Base-by-base conservation (phyloP, 2,329 filamentous ascomycete species). In the Diaporthe amygdali region DNA sequence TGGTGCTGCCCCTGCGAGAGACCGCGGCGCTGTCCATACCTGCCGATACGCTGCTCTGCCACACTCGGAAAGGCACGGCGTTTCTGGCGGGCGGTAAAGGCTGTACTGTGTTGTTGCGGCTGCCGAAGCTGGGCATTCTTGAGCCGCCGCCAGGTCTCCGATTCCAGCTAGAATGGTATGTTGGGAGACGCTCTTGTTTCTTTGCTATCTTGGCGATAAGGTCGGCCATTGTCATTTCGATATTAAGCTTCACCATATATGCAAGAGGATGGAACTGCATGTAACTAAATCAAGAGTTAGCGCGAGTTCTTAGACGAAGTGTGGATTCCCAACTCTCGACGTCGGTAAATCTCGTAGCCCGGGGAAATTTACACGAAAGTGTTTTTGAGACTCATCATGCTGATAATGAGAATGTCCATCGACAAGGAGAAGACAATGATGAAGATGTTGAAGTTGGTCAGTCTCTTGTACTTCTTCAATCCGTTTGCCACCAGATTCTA, bases 141-240 rank as follows among this genome's bases (percentile, higher is more conserved):
- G 51, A 34, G 3, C 39, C 66, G 15, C 34, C 7, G 12, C 27
- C 37, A 3, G 30, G 32, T 34, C 51, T 39, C 15, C 25, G 52
- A 8, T 46, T 20, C 32, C 20, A 47, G 32, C 44, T 66, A 6
- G 63, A 37, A 27, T 59, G 34, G 41, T 59, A 41, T 2, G 66
- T 68, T 14, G 66, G 51, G 12, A 68, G 27, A 27, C 39, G 66
- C 37, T 63, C 56, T 46, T 46, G 54, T 49, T 68, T 56, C 66
- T 59, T 68, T 12, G 52, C 66, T 25, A 81, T 74, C 69, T 78
- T 79, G 41, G 73, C 81, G 74, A 85, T 85, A n/a, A 86, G 80
- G 70, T 83, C 82, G 69, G 84, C 83, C 83, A 86, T 85, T 14
- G 79, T 81, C 79, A 86, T 81, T 74, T 86, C 84, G 73, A 86